These are phyloP conservation scores for Leccinum sublutescens DNA, from an alignment of 768 basidiomycete genomes.

Conservation along the genomic window DNA sequence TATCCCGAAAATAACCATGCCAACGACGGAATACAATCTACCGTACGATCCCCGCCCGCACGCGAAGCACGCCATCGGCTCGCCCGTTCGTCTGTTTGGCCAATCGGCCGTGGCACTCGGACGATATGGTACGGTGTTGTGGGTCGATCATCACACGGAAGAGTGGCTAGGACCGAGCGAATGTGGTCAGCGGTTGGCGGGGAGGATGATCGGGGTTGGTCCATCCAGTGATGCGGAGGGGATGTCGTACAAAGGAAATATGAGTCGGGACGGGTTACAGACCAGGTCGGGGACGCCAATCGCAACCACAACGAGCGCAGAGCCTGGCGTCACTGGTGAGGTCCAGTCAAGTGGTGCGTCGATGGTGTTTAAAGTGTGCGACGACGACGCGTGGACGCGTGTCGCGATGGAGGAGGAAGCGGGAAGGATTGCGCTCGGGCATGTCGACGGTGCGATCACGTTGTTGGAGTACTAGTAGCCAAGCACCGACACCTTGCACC, in stretches of 20 bases:
- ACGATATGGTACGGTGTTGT: constrained; percentile 58
- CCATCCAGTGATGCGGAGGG: background rate
- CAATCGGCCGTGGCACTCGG: constrained; percentile 55
- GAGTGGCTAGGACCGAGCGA: constrained; percentile 44
- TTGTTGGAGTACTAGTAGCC: constrained; percentile 47
- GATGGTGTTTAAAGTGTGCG: constrained; percentile 46
- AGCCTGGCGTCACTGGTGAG: background rate
- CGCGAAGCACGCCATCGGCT: constrained; percentile 41
- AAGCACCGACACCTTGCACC: background rate
- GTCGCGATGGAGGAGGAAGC: constrained; percentile 40
- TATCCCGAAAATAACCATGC: background rate
- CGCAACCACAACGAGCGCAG: background rate
- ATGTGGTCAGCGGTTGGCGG: constrained; percentile 60
- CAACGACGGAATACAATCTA: constrained; percentile 33
- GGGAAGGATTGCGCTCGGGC: constrained; percentile 37
- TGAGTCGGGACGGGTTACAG: background rate
- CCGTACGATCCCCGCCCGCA: constrained; percentile 45
- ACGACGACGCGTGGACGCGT: constrained; percentile 48
- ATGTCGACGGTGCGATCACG: constrained; percentile 44
- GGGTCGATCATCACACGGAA: constrained; percentile 64
- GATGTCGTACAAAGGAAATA: background rate
- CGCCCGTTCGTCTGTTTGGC: constrained; percentile 58
- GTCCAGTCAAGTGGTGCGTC: constrained; percentile 1
- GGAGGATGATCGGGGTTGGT: constrained; percentile 12
- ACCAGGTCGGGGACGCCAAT: background rate